Percentiles rank a stretch among this genome's conserved stretches.
Conservation (phyloP, 179 eudicot genomes). For the Beta lomatogona region DNA sequence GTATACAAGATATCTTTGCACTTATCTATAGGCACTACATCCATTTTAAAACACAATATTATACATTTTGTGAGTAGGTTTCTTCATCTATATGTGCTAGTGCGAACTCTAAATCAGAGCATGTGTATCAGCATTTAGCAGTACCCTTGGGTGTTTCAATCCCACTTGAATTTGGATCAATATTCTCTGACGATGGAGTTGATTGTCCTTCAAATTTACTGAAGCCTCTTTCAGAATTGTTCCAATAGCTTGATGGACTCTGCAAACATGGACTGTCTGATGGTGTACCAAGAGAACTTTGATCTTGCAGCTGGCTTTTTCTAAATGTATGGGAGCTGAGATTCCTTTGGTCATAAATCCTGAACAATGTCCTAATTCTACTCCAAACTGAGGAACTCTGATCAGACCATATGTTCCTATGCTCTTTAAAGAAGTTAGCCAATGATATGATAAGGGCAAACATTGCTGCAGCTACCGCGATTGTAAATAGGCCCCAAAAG, state of each 20-base stretch:
- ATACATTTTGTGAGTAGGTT: too few species aligned
- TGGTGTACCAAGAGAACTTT: conserved; percentile 10
- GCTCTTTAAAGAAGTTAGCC: conserved; percentile 28
- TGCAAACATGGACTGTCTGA: conserved; percentile 23
- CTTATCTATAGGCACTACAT: too few species aligned
- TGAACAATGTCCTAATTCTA: conserved; percentile 19
- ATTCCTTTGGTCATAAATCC: conserved; percentile 25
- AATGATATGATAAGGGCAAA: conserved; percentile 30
- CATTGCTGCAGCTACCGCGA: conserved; percentile 28
- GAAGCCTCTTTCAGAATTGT: conserved; percentile 24
- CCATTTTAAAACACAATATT: too few species aligned
- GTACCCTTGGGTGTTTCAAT: background rate
- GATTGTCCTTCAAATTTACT: background rate
- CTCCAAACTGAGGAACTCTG: conserved; percentile 6
- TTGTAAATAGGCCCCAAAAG: conserved; percentile 47
- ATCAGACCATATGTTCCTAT: conserved; percentile 26
- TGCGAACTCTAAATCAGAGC: too few species aligned
- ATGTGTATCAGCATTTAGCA: background rate
- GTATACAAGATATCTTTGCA: too few species aligned
- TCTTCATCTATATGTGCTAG: background rate
- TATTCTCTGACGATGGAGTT: conserved; percentile 14
- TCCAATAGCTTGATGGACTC: conserved; percentile 31
- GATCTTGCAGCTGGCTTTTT: conserved; percentile 16
- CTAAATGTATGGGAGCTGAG: conserved; percentile 29
- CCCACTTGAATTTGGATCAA: background rate